Percentiles rank a stretch among this genome's conserved stretches.
phyloP scores from a whole-genome alignment of 768 basidiomycete species.

The Phanerodontia chrysosporium region DNA sequence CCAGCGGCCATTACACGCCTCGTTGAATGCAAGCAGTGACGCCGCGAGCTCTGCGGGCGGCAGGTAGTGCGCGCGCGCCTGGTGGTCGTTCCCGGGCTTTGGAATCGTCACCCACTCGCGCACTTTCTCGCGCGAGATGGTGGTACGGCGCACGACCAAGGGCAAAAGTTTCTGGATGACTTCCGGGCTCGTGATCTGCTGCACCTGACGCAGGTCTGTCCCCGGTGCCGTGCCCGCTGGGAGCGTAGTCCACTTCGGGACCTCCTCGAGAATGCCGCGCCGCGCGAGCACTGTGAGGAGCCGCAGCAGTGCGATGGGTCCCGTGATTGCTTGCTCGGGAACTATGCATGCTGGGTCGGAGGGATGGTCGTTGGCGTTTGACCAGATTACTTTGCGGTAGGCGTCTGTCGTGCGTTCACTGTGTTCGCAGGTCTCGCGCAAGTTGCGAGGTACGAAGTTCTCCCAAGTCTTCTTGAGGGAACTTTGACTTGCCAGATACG shows the following conservation, averaged over 20 bases:
- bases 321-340: constrained; percentile 21
- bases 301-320: constrained; percentile 26
- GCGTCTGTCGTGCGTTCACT: neutral
- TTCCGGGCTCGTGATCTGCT: constrained; percentile 25
- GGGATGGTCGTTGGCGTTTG: neutral
- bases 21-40: constrained; percentile 27
- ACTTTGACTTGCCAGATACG: neutral
- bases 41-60: constrained; percentile 30
- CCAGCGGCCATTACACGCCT: constrained; percentile 19
- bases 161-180: constrained; percentile 22
- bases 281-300: constrained; percentile 27
- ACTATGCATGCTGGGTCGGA: neutral
- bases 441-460: neutral
- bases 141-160: constrained; percentile 20
- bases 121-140: constrained; percentile 13
- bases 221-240: constrained; percentile 20
- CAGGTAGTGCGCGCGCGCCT: neutral
- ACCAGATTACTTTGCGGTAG: neutral
- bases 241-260: constrained; percentile 17
- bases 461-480: neutral
- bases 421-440: neutral
- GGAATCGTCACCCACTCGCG: neutral
- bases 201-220: constrained; percentile 20
- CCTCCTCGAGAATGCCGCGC: constrained; percentile 21
- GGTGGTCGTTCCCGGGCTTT: neutral